Base-by-base conservation (phyloP, 2,329 filamentous ascomycete genomes). In the Arthrobotrys sphaeroides region DNA sequence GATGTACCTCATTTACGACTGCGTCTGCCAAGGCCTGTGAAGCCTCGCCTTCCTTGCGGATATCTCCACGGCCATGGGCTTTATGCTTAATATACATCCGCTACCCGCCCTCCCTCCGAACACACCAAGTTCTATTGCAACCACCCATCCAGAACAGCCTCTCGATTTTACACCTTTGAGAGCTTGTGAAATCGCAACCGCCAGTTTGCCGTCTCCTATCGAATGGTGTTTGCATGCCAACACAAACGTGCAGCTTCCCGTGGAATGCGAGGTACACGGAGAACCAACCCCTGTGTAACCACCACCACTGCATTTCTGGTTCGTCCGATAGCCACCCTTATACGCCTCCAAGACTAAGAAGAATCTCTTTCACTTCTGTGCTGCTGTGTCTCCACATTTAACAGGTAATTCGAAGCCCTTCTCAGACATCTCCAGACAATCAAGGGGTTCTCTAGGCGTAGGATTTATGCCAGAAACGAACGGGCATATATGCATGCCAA, bases 341-440 rank as follows among this genome's bases (percentile, higher is more conserved):
- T n/a, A 55, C 36, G 10, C 28, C 22, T 6, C 18, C 26, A n/a
- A n/a, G n/a, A 22, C 51, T 6, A 38, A 55, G 31, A 22, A 24
- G 3, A 9, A n/a, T 55, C 38, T 31, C 38, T 31, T 55, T 22
- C 28, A 12, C 18, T 55, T 55, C 51, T 18, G 51, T 38, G 51
- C 51, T 55, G 16, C 38, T 38, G 51, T 55, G 28, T n/a, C 16
- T 31, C 31, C 31, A 36, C 28, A 22, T 55, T 24, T 38, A 22
- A 38, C 18, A 36, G 51, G 51, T 38, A 36, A 36, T 55, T 24
- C 33, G 31, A 42, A 13, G 61, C 18, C 18, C 31, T 20, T 28
- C 36, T 55, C 24, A 69, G 66, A 70, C 67, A 65, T 72, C 67
- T 65, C 43, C 43, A 72, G 62, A 61, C 66, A 38, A 28, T 43